These are phyloP conservation scores for Nitzschia sp. DNA, from an alignment of 108 stramenopile species.

Conservation along the genomic window DNA sequence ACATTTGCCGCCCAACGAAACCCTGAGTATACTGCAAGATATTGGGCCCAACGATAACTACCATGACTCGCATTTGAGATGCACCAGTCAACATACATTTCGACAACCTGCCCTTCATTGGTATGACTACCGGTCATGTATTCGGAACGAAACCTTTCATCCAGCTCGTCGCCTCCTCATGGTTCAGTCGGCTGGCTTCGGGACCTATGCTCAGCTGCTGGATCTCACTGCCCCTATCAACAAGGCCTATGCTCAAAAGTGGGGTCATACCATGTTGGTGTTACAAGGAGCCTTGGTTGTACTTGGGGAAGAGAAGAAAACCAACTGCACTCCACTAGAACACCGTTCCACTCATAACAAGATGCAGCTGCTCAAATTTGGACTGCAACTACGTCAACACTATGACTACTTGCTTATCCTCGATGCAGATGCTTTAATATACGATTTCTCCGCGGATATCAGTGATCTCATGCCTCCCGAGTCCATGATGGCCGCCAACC, in stretches of 20 bases:
- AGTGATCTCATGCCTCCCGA: constrained; percentile 9
- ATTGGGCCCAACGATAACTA: constrained; percentile 8
- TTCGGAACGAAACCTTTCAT: background rate
- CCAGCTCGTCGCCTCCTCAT: constrained; percentile 25
- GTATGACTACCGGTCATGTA: constrained; percentile 8
- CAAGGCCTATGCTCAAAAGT: constrained; percentile 30
- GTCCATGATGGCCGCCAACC: constrained; percentile 27
- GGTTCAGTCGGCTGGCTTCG: constrained; percentile 34
- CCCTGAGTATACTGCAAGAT: background rate
- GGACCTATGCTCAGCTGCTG: constrained; percentile 29
- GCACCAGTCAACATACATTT: background rate
- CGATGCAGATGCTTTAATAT: constrained; percentile 42
- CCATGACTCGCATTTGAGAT: constrained; percentile 6
- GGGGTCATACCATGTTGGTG: constrained; percentile 27
- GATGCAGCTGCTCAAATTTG: constrained; percentile 28
- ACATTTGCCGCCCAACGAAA: constrained; percentile 5
- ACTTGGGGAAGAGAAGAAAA: constrained; percentile 13
- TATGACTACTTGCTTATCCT: constrained; percentile 39
- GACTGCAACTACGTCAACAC: background rate
- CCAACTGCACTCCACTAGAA: constrained; percentile 17
- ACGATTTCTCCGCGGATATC: constrained; percentile 28
- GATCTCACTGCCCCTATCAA: constrained; percentile 27
- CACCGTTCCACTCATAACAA: constrained; percentile 37
- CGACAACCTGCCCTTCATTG: constrained; percentile 14
- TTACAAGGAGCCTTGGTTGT: constrained; percentile 29